Evolutionary conservation across 148 eudicot genomes (phyloP).

Genomic region (Polygonum maritimum): DNA sequence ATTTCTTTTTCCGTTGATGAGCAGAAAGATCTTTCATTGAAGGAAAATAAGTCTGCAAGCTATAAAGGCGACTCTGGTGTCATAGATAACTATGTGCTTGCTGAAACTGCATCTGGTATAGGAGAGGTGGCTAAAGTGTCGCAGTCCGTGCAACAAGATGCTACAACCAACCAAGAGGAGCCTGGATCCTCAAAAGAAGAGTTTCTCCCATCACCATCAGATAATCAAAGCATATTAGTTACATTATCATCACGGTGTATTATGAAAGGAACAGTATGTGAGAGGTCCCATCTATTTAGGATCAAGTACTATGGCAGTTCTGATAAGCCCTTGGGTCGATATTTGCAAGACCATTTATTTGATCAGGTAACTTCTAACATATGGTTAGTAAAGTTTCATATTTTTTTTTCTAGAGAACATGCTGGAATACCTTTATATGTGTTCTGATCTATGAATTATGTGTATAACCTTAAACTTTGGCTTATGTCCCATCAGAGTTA

Average conservation of each 20-base stretch:
- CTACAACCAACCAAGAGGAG: constrained; percentile 26
- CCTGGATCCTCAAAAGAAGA: constrained; percentile 48
- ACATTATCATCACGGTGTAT: constrained; percentile 83
- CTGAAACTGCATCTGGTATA: constrained; percentile 15
- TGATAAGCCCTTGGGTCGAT: constrained; percentile 93
- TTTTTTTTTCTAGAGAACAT: constrained; percentile 4
- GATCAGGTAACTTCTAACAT: constrained; percentile 49
- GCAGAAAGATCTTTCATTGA: constrained; percentile 16
- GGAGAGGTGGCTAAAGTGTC: constrained; percentile 17
- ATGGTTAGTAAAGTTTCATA: not conserved
- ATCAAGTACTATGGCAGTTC: constrained; percentile 87
- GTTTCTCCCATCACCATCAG: constrained; percentile 76
- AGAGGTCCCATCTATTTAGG: constrained; percentile 84
- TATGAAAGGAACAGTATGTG: constrained; percentile 96
- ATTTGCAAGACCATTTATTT: constrained; percentile 79
- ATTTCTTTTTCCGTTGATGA: constrained; percentile 16
- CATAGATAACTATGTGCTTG: constrained; percentile 12
- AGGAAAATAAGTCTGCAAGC: constrained; percentile 5
- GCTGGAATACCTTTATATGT: not conserved
- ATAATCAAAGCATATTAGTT: constrained; percentile 84
- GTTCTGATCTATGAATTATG: not conserved
- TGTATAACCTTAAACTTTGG: not conserved
- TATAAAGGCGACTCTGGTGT: not conserved
- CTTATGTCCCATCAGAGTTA: constrained; percentile 38
- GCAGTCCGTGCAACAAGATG: constrained; percentile 30